Base-by-base conservation (phyloP, 2,329 filamentous ascomycete species). In the Eurotiales sp. region DNA sequence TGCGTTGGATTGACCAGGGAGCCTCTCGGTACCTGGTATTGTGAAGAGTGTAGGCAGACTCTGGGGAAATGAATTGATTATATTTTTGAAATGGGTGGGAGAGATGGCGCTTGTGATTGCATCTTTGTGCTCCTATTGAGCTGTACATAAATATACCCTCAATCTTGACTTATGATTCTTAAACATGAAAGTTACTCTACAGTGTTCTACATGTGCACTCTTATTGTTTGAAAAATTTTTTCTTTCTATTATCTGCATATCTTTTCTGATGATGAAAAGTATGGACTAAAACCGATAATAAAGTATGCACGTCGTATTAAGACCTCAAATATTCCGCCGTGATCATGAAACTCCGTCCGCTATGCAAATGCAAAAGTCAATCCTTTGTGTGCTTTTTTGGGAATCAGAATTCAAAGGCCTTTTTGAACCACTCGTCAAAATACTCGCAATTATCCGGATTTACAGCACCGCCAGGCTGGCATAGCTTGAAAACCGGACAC, bases 401-500 rank as follows among this genome's bases (percentile, higher is more conserved):
- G n/a, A 44, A 17, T 65, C 53, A 72, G 41, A 71, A 71, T 15
- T 62, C 64, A 25, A 72, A 61, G 8, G 64, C 61, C 55, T 63
- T 67, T 48, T 63, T 79, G 41, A 96, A 71, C 93, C 93, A 99
- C 47, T 85, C 81, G 56, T 87, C 81, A 64, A 95, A 96, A 66
- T 99, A 99, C 49, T 90, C 86, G 70, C 93, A 99, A 46, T 87
- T 95, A 58, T 84, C 86, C 0, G 92, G 89, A 62, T 86, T 95
- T 19, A 99, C 90, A 0, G 90, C 89, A 0, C 92, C 92, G 6
- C 90, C 90, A 55, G 95, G 89, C 58, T 89, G 87, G 66, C 93
- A 99, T 2, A 97, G 78, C 52, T 93, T 87, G 66, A 96, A 96
- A 2, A 96, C 92, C 0, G 93, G 93, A 69, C 93, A 99, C 50